Percentiles rank a stretch among this genome's conserved stretches.
Conservation (phyloP, 2,329 filamentous ascomycete genomes). For the Rhinocladiella mackenziei region DNA sequence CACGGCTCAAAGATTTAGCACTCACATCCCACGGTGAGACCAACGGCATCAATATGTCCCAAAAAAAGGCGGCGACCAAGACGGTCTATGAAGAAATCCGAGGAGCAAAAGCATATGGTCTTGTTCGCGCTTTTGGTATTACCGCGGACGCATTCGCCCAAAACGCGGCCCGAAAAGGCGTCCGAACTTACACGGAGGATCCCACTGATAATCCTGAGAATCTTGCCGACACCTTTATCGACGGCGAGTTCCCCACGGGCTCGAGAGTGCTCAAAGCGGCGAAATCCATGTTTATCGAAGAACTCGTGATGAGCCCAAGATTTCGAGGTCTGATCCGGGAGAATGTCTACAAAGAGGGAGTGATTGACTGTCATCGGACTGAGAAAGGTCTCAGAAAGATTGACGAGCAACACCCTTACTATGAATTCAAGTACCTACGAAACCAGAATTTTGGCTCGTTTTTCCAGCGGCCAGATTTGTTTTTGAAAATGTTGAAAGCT, state of each 20-base stretch:
- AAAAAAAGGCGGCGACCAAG: slow-evolving; percentile 76
- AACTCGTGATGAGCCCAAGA: slow-evolving; percentile 80
- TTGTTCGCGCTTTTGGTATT: slow-evolving; percentile 88
- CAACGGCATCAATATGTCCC: slow-evolving; percentile 64
- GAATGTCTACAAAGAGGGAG: slow-evolving; percentile 76
- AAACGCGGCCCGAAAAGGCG: slow-evolving; percentile 74
- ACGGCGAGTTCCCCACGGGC: slow-evolving; percentile 69
- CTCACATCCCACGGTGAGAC: slow-evolving; percentile 56
- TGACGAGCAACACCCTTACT: slow-evolving; percentile 91
- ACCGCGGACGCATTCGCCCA: slow-evolving; percentile 81
- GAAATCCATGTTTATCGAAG: slow-evolving; percentile 84
- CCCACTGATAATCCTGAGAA: slow-evolving; percentile 74
- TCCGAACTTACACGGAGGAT: slow-evolving; percentile 80
- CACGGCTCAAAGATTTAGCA: slow-evolving; percentile 75
- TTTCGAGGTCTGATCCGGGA: slow-evolving; percentile 83
- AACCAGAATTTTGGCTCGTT: slow-evolving; percentile 82
- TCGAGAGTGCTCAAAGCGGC: slow-evolving; percentile 72
- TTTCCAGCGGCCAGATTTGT: slow-evolving; percentile 78
- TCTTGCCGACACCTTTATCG: slow-evolving; percentile 73
- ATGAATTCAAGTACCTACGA: slow-evolving; percentile 94
- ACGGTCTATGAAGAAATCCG: slow-evolving; percentile 80
- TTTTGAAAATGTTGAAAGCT: slow-evolving; percentile 94
- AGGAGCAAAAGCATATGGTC: slow-evolving; percentile 70
- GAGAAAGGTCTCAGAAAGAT: slow-evolving; percentile 93
- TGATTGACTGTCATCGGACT: slow-evolving; percentile 82